Evolutionary conservation across 768 basidiomycete genomes (phyloP), one percentile per base, ranked within the genome.

Genomic region (Agaricus subrufescens): DNA sequence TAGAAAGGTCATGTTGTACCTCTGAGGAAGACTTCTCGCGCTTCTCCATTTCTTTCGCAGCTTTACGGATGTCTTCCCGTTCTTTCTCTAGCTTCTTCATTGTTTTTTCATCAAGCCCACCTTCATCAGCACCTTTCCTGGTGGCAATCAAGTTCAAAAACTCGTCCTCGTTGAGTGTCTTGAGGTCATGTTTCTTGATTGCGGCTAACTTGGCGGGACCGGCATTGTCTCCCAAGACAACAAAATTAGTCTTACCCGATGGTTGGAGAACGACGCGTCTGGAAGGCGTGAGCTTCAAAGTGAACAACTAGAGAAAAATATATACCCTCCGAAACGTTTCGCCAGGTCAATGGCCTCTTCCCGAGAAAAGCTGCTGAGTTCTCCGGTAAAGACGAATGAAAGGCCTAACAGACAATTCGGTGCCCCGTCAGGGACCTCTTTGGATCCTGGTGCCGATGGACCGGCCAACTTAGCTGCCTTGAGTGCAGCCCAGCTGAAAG

Each of bases 301-400:
- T 23, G 4, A 47, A 38, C 15, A 10, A 30, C 42, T 39, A n/a
- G 46, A 12, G 10, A 38, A 15, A 52, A 27, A 19, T 19, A 76
- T 91, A 59, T 48, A 94, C 95, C 86, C 95, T 63, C 94, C 94
- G 65, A 85, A 94, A 3, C 94, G 91, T 69, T 99, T 98, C 0
- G 89, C 96, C 5, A 96, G 69, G 62, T 96, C 94, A 27, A 76
- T 67, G 0, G 91, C 87, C 62, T 97, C 94, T 2, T 98, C 92
- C 38, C 97, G 80, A 1, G 91, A 85, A 61, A 98, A 85, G 57
- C 87, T 89, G 46, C 79, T 82, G 46, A 98, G 71, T 63, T 99
- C 96, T 14, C 95, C 97, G 0, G 97, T 98, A 61, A 99, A 99
- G 23, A 99, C 96, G 65, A 99, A 89, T 0, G 92, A 80, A 25